Conservation (phyloP, 345 rosid species). For the Gossypium longicalyx region DNA sequence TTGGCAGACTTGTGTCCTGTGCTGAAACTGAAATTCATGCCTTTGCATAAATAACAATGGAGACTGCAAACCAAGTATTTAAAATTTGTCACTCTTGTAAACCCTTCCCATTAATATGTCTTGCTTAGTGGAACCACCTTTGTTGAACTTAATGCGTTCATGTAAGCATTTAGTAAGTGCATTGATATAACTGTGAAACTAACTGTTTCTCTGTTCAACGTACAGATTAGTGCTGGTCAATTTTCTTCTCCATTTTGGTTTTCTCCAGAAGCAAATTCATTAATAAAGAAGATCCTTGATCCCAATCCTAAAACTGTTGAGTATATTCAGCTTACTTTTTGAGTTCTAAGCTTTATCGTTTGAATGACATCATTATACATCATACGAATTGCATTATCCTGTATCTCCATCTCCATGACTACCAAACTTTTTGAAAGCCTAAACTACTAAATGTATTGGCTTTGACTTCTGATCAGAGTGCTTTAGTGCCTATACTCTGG, state of each 20-base stretch:
- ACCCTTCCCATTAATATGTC: not conserved
- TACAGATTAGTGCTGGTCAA: slow-evolving; percentile 72
- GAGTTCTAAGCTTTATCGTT: not conserved
- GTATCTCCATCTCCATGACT: not conserved
- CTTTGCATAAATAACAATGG: not conserved
- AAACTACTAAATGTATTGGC: not conserved
- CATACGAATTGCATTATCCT: not conserved
- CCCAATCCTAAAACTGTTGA: slow-evolving; percentile 75
- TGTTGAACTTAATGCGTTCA: slow-evolving; percentile 10
- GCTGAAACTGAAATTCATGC: not conserved
- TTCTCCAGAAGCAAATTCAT: slow-evolving; percentile 57
- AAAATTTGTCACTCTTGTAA: slow-evolving; percentile 4
- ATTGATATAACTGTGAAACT: slow-evolving; percentile 15
- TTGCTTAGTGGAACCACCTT: not conserved
- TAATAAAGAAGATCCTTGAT: slow-evolving; percentile 70
- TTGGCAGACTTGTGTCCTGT: not conserved
- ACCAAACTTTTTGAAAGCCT: not conserved
- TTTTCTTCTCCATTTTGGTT: slow-evolving; percentile 83
- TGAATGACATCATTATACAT: not conserved
- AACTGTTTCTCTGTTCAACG: slow-evolving; percentile 16
- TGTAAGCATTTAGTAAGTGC: slow-evolving; percentile 4
- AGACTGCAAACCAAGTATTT: not conserved
- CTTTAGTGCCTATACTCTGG: not conserved
- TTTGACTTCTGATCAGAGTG: not conserved
- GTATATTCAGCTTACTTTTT: slow-evolving; percentile 29